These are phyloP conservation scores for Geranium rotundifolium DNA, from an alignment of 345 rosid genomes.

Conservation along the genomic window DNA sequence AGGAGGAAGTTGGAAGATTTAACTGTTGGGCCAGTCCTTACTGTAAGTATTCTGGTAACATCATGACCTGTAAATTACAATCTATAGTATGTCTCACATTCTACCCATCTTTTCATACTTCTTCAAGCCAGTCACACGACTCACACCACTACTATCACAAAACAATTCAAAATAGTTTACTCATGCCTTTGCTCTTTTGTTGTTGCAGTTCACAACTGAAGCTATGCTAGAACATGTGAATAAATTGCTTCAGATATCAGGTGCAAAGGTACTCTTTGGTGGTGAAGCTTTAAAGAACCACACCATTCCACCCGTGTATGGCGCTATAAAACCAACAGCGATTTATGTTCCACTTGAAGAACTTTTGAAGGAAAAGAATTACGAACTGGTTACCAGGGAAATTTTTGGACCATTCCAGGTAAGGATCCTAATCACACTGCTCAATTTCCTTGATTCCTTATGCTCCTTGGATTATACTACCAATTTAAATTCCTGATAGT, in stretches of 20 bases:
- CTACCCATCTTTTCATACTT: too few relatives aligned
- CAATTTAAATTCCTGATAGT: too few relatives aligned
- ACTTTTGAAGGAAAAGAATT: constrained; percentile 58
- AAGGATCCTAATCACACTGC: not conserved
- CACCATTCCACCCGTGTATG: constrained; percentile 79
- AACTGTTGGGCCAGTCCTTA: constrained; percentile 88
- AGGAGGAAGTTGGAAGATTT: constrained; percentile 89
- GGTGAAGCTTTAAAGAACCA: constrained; percentile 69
- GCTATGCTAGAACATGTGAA: constrained; percentile 77
- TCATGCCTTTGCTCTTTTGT: constrained; percentile 1
- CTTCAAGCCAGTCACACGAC: not conserved
- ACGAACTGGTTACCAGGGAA: constrained; percentile 72
- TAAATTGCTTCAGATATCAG: constrained; percentile 66
- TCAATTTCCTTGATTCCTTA: too few relatives aligned
- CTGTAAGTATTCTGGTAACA: constrained; percentile 41
- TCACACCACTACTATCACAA: not conserved
- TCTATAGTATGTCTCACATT: too few relatives aligned
- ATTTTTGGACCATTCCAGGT: constrained; percentile 99
- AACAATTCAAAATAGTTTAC: not conserved
- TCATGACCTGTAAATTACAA: not conserved
- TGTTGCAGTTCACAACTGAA: constrained; percentile 65
- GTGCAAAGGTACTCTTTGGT: constrained; percentile 83
- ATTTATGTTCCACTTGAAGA: constrained; percentile 79
- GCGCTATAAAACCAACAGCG: constrained; percentile 88
- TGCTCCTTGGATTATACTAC: too few relatives aligned